Base-by-base conservation (phyloP, 2,329 filamentous ascomycete genomes). In the Aureobasidium namibiae region DNA sequence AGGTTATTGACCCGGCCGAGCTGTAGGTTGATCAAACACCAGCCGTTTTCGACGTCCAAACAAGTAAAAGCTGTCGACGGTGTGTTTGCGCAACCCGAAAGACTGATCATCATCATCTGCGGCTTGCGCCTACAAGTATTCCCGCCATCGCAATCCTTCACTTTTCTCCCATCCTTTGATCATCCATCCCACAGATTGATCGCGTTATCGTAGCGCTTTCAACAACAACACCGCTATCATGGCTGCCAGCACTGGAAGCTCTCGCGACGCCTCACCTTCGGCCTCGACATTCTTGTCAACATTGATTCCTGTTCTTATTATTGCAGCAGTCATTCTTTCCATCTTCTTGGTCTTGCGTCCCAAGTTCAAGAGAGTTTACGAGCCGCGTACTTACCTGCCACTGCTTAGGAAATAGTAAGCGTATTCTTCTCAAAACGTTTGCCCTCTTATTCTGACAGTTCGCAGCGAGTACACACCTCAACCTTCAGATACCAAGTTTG, bases 321-420 rank as follows among this genome's bases (percentile, higher is more conserved):
- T 69, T 61, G 67, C 71, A n/a, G 45, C 65, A 9, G 61, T 73
- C 54, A 71, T 67, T 56, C 60, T 69, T 33, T 39, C 66, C 13
- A 44, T 74, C 8, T 79, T 79, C 63, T 63, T 74, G 18, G 21
- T 75, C n/a, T 69, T 78, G 56, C 67, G 76, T 33, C 70, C 69
- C 29, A 69, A 67, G 49, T 77, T 75, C 61, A 75, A 72, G 33
- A 74, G 75, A 41, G 72, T 75, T 53, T 78, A 77, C 64, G 69
- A 70, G 44, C 75, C 76, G 8, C 67, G 76, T 57, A 76, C 76
- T 1, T 77, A 73, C 60, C 67, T 78, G 21, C 72, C 72, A 9
- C 75, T 72, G 9, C 67, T 79, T 8, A 69, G 70, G 26, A 66
- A 72, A 42, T 70, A 73, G 66, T 70, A 61, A 39, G 66, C n/a